Conservation (phyloP, 345 rosid species). For the Lepidium africanum region DNA sequence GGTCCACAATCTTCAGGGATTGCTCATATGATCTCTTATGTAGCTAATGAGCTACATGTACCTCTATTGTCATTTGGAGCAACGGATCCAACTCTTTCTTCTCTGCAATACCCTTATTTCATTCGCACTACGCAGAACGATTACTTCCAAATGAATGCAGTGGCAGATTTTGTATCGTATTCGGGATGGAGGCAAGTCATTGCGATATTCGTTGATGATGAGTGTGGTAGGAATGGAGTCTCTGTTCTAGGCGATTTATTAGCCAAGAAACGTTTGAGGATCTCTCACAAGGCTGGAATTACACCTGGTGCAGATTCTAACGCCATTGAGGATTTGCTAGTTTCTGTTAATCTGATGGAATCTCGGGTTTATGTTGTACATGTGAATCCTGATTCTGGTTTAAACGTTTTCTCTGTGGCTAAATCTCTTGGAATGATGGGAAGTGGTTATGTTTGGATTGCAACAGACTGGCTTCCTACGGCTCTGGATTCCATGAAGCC, state of each 20-base stretch:
- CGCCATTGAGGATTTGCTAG: conserved; percentile 48
- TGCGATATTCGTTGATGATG: conserved; percentile 87
- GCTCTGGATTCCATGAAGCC: conserved; percentile 51
- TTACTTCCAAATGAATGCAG: conserved; percentile 75
- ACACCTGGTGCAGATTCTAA: conserved; percentile 46
- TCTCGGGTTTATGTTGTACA: conserved; percentile 88
- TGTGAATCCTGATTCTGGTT: conserved; percentile 85
- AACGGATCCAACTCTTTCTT: conserved; percentile 60
- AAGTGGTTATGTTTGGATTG: conserved; percentile 84
- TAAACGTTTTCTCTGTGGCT: conserved; percentile 60
- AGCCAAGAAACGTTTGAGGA: conserved; percentile 59
- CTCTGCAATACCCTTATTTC: conserved; percentile 60
- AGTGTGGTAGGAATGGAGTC: conserved; percentile 78
- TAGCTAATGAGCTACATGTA: conserved; percentile 57
- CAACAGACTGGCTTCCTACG: conserved; percentile 93
- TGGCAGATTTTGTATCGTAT: conserved; percentile 55
- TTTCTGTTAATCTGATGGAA: conserved; percentile 64
- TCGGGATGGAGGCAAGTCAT: conserved; percentile 81
- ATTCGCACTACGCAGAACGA: conserved; percentile 63
- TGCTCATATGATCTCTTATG: conserved; percentile 75
- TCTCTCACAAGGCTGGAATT: conserved; percentile 72
- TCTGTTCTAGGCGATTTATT: conserved; percentile 71
- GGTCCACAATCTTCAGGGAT: conserved; percentile 98
- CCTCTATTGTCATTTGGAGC: conserved; percentile 72
- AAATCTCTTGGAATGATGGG: conserved; percentile 66